Evolutionary conservation across 1,284 basidiomycete species (phyloP).

Genomic region (Austroboletus niveus): DNA sequence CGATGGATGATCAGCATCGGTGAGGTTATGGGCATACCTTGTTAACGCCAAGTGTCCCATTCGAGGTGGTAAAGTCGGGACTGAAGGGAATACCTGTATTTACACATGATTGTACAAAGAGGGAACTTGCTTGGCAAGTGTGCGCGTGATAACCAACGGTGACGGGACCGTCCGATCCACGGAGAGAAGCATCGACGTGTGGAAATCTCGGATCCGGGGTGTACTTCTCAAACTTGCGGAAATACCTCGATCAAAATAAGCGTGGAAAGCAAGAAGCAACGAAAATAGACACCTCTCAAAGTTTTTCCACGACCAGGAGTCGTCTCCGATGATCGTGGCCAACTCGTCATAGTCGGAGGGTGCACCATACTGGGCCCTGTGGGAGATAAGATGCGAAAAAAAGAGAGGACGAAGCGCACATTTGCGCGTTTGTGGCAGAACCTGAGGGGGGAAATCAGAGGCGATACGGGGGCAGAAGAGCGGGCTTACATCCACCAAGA

Average conservation of each 20-base stretch:
- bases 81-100: constrained; percentile 31
- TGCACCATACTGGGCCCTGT: constrained; percentile 64
- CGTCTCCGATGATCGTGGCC: constrained; percentile 54
- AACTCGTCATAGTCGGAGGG: constrained; percentile 72
- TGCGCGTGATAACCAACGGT: constrained; percentile 34
- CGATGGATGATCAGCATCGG: not conserved
- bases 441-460: constrained; percentile 36
- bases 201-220: constrained; percentile 46
- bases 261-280: not conserved
- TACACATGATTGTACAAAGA: constrained; percentile 29
- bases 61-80: constrained; percentile 32
- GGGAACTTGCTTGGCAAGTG: constrained; percentile 17
- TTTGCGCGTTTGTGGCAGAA: constrained; percentile 64
- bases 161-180: constrained; percentile 51
- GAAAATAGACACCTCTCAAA: constrained; percentile 40
- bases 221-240: constrained; percentile 60
- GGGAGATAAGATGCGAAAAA: constrained; percentile 1
- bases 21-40: constrained; percentile 15
- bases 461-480: not conserved
- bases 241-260: constrained; percentile 43
- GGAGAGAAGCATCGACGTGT: constrained; percentile 42
- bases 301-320: constrained; percentile 61
- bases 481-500: constrained; percentile 63
- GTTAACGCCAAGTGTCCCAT: constrained; percentile 31
- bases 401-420: constrained; percentile 38